Evolutionary conservation across 371 early-diverging fungal species (phyloP).

Genomic region (Blakeslea trispora): DNA sequence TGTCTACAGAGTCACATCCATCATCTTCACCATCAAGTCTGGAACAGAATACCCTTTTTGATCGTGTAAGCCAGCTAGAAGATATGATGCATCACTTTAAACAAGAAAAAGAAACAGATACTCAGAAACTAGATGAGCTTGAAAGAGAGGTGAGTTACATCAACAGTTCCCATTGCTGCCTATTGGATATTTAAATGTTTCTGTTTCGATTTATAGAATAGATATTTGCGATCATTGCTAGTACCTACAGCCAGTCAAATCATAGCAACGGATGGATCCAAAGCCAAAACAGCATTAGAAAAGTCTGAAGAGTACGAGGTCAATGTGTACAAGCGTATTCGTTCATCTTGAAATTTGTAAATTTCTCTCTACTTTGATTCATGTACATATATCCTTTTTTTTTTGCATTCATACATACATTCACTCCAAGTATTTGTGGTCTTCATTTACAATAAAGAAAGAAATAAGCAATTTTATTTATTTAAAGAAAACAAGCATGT

Average conservation of each 20-base stretch:
- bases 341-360: not conserved
- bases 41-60: slow-evolving; percentile 22
- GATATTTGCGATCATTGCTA: slow-evolving; percentile 19
- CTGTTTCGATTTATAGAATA: slow-evolving; percentile 21
- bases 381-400: not conserved
- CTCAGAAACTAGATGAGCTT: slow-evolving; percentile 32
- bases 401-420: not conserved
- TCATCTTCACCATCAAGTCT: slow-evolving; percentile 2
- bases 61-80: slow-evolving; percentile 45
- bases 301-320: not conserved
- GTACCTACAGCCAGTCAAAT: slow-evolving; percentile 2
- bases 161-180: not conserved
- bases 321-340: not conserved
- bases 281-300: too few species aligned
- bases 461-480: not conserved
- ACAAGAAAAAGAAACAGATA: slow-evolving; percentile 41
- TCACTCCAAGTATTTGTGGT: too few species aligned
- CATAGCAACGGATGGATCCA: too few species aligned
- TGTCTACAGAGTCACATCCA: not conserved
- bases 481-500: too few species aligned
- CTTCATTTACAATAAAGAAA: not conserved
- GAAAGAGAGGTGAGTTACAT: slow-evolving; percentile 36
- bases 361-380: not conserved
- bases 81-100: slow-evolving; percentile 35
- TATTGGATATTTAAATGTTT: not conserved